Base-by-base conservation (phyloP, 169 alveolate genomes). In the Babesia ovis region DNA sequence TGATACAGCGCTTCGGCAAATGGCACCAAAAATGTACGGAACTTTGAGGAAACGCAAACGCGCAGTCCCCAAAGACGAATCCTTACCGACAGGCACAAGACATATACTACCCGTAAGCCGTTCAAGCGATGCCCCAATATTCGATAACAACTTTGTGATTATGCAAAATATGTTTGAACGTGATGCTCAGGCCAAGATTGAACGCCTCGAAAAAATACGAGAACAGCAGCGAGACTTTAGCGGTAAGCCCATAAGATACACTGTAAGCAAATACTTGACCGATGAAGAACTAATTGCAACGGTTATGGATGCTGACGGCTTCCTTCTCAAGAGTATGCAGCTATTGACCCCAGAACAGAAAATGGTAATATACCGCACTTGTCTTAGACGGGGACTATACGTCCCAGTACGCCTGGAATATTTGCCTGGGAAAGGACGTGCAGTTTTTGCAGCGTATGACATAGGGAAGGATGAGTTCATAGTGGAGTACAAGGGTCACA, bases 401-500 rank as follows among this genome's bases (percentile, higher is more conserved):
- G 84, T 68, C 29, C 88, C 88, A 3, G 72, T 80, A 4, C 68
- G 70, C 16, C 45, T 80, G 23, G 70, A 70, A 27, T 70, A 66
- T 31, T 12, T 48, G 18, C 66, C 77, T 3, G 56, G 22, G 20
- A 93, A 93, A 73, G 96, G 96, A 3, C 85, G 96, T 54, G 92
- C 93, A 11, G 94, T 93, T 5, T 85, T 85, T 41, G 95, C 96
- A 5, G 96, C 95, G 14, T 84, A 90, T 41, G 73, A 71, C 48
- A 84, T 93, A 31, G 48, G 79, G 39, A 93, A 93, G 72, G 94
- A 87, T 25, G 96, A 93, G 42, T 93, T 92, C 68, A 79, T 92
- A 34, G 71, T 90, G 43, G 96, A 93, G 66, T 93, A 93, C 77
- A 91, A 90, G 67, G 96, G 96, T 31, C 93, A 90, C 50, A 67